Evolutionary conservation across 176 grass and related monocot genomes (phyloP), one percentile per base, ranked within the genome.

Genomic region (Zoysia pacifica): DNA sequence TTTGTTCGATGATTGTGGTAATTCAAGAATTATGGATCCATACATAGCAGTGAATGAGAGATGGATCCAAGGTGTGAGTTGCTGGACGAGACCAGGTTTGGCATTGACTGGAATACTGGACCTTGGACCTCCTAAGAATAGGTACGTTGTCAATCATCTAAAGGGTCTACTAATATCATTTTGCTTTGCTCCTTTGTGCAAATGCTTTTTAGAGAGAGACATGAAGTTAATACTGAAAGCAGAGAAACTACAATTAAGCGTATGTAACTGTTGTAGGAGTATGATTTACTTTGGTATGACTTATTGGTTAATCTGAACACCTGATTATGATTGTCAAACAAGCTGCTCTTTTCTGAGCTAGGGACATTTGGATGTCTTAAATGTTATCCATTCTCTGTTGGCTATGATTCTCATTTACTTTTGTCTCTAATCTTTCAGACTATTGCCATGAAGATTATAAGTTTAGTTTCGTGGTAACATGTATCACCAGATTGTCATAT

Each of bases 301-400:
- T 45, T 47, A 37, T 55, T 65, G 39, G 39, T 47, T 56, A 48
- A 50, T 49, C 15, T 72, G 69, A 76, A 76, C 20, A 13, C 48
- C 10, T 70, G 65, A 81, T 81, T 59, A 65, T 64, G 58, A 28
- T 65, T 84, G 48, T 79, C 14, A 78, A 53, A 63, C 9, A 62
- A 55, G 14, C 16, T 73, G 28, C 10, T 36, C 48, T 73, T 65
- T 85, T 85, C 20, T 41, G 69, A 48, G 16, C 28, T 51, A 48
- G 11, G 10, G 15, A 65, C 47, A 19, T 47, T 48, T 73, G 48
- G 1, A 77, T 65, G 20, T n/a, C 43, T 60, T 59, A 52, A 86
- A 55, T 77, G 48, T 16, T 73, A 73, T 14, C 16, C 37, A 45
- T 79, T 59, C 6, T 48, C 69, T 43, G 61, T 74, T 81, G 54